A percentile compares a stretch with the other conserved stretches of the same genome.
Evolutionary conservation across 371 early-diverging fungal genomes (phyloP).

Genomic region (Mortierella sp.): DNA sequence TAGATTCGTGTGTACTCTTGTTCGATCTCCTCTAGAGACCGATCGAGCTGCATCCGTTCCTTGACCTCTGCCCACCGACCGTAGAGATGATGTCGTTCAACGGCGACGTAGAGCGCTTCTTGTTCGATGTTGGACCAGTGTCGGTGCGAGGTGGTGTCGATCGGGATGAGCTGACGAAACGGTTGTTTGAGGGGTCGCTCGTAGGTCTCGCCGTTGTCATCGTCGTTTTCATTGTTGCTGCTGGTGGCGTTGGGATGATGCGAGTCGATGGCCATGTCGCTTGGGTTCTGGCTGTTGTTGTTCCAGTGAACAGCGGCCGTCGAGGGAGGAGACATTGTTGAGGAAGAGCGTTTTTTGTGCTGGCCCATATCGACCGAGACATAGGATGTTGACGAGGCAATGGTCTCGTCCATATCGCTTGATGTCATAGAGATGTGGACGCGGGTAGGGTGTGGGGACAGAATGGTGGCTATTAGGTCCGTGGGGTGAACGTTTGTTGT

Average conservation of each 20-base stretch:
- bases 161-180: slow-evolving; percentile 15
- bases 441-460: slow-evolving; percentile 13
- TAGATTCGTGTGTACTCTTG: slow-evolving; percentile 52
- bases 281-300: neutral
- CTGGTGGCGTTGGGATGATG: slow-evolving; percentile 2
- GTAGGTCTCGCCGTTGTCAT: neutral
- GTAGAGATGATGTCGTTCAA: slow-evolving; percentile 36
- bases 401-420: slow-evolving; percentile 39
- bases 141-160: slow-evolving; percentile 15
- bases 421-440: slow-evolving; percentile 37
- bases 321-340: slow-evolving; percentile 43
- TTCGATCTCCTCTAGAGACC: slow-evolving; percentile 35
- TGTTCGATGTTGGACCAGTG: slow-evolving; percentile 48
- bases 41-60: slow-evolving; percentile 40
- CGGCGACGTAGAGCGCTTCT: slow-evolving; percentile 49
- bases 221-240: neutral
- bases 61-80: slow-evolving; percentile 44
- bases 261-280: neutral
- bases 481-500: neutral
- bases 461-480: slow-evolving; percentile 1
- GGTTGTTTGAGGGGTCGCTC: slow-evolving; percentile 16
- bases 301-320: slow-evolving; percentile 18
- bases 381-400: slow-evolving; percentile 17
- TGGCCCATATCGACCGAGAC: slow-evolving; percentile 10
- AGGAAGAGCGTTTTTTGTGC: slow-evolving; percentile 30